Conservation (phyloP, 495 filamentous ascomycete genomes). For the Penicillium nucicola region DNA sequence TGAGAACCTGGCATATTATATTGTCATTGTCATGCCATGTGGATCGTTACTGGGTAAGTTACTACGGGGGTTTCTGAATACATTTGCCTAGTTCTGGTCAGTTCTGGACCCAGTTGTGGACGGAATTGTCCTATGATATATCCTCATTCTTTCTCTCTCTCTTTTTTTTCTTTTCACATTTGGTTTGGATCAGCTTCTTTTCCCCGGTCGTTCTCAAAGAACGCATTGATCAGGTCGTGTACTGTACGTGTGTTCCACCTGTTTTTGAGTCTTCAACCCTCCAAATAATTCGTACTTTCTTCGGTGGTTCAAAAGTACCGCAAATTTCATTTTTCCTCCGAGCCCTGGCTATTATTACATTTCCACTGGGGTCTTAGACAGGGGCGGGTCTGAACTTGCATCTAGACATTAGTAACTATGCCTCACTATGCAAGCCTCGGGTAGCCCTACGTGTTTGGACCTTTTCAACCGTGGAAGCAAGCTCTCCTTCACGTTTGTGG, state of each 20-base stretch:
- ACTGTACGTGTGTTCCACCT: not conserved
- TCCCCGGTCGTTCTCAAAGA: no score
- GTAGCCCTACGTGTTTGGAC: constrained; percentile 13
- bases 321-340: constrained; percentile 1
- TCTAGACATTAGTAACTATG: constrained; percentile 9
- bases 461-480: no score
- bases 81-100: no score
- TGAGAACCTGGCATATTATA: not conserved
- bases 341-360: constrained; percentile 2
- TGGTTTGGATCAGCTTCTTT: no score
- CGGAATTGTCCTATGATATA: no score
- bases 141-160: no score
- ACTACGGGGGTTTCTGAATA: not conserved
- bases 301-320: not conserved
- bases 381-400: constrained; percentile 11
- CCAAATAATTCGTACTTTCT: not conserved
- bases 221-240: no score
- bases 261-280: not conserved
- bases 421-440: constrained; percentile 9
- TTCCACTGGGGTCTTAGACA: constrained; percentile 15
- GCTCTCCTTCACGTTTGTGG: constrained; percentile 17
- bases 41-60: not conserved
- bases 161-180: no score
- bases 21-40: not conserved
- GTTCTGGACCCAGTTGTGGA: no score